Base-by-base conservation (phyloP, 2,329 filamentous ascomycete genomes). In the Ceratocystis ficicola region DNA sequence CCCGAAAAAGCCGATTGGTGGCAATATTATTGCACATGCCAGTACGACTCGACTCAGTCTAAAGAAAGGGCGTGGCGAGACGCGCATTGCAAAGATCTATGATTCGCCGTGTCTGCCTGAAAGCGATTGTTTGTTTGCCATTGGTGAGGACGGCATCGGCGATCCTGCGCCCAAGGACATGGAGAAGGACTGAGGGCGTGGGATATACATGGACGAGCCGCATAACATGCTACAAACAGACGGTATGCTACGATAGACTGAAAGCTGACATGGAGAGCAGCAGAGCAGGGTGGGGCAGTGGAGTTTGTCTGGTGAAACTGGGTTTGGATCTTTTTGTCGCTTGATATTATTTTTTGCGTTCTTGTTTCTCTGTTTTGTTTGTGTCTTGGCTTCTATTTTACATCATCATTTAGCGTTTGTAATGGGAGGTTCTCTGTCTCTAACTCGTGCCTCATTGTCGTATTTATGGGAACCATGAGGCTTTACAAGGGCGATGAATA, bases 1-100 rank as follows among this genome's bases (percentile, higher is more conserved):
- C 73, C 94, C 94, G 6, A 99, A 99, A 83, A 99, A 99, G 76
- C 94, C 94, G 0, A 96, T 99, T 74, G 94, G 94, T 70, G 94
- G 94, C 69, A 97, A 99, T 76, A 99, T 99, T 70, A 97, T 99
- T 74, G 94, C 95, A 2, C 94, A 99, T 75, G 92, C 94, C 64
- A 96, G 90, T 73, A 99, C 94, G 1, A 99, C 94, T 1, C 83
- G 94, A 72, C 82, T 99, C 71, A 96, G 91, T 72, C 76, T 99
- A 73, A 96, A 96, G 79, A 99, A 99, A 76, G 95, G 94, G 1
- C 83, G 94, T 65, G 94, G 84, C 36, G 94, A 99, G 80, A 99
- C 94, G 25, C 85, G 94, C 78, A 90, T 99, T 70, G 96, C 94
- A 78, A 99, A 97, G 81, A 99, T 99, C 69, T 99, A 99, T 74